These are phyloP conservation scores for Arthroderma sp. DNA, from an alignment of 2,329 filamentous ascomycete genomes.

Conservation along the genomic window DNA sequence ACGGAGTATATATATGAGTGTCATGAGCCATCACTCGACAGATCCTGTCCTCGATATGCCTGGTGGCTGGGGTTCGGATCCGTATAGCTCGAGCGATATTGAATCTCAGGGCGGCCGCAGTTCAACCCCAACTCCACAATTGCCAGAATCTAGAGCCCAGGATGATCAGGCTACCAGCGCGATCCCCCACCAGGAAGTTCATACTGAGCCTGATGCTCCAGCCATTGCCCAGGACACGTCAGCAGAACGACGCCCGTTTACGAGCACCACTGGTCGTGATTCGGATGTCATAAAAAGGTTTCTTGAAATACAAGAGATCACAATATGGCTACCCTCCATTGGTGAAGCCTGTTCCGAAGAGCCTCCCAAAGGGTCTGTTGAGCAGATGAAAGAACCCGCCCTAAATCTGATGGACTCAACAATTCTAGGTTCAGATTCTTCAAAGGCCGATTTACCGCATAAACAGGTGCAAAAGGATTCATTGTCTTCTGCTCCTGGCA, in stretches of 20 bases:
- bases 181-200: too few species aligned
- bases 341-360: constrained; percentile 4
- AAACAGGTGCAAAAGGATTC: not conserved
- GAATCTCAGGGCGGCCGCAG: too few species aligned
- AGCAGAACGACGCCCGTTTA: not conserved
- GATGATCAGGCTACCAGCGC: too few species aligned
- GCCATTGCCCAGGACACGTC: too few species aligned
- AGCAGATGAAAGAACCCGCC: constrained; percentile 5
- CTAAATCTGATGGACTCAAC: constrained; percentile 7
- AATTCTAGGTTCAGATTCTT: not conserved
- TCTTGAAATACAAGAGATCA: constrained; percentile 22
- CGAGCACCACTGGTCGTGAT: not conserved
- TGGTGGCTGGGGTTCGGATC: constrained; percentile 24
- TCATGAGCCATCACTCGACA: constrained; percentile 34
- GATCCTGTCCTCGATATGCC: constrained; percentile 23
- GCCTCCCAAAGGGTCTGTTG: constrained; percentile 1
- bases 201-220: too few species aligned
- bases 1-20: constrained; percentile 43
- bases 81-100: too few species aligned
- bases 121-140: too few species aligned
- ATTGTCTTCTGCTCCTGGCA: not conserved
- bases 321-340: constrained; percentile 24
- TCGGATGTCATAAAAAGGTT: constrained; percentile 19
- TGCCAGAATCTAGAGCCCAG: too few species aligned
- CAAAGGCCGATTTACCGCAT: not conserved